Evolutionary conservation across 257 asterid genomes (phyloP), one percentile per base, ranked within the genome.

Genomic region (Anisodus acutangulus): DNA sequence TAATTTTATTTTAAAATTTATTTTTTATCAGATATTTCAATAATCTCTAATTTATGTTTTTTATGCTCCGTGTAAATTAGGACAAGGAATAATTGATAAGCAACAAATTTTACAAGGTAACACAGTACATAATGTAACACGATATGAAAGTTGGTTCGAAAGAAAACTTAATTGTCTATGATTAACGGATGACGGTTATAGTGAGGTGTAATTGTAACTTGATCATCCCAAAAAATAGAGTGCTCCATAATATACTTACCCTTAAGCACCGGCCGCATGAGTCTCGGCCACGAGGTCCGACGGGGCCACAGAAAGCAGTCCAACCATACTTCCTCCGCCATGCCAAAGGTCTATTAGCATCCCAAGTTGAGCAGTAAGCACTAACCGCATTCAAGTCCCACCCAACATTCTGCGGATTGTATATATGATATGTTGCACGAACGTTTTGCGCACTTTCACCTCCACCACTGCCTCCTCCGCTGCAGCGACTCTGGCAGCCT

Each of bases 261-360:
- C 86, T 84, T 51, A 88, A 71, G 79, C 88, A 88, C 49, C 53
- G 78, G 3, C 90, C 90, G 8, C 90, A 88, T 0, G 89, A n/a
- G 17, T 6, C 84, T 17, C 11, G 86, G 16, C 89, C 89, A 1
- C 69, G 87, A 60, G 90, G 85, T 6, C 90, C 89, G 0, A 43
- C 89, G 0, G 88, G 87, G 1, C 88, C 87, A 39, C 90, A 88
- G 43, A 88, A 88, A 41, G 90, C 90, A 17, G 89, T 88, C 90
- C 89, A 88, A 0, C 86, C 87, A 70, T 88, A 88, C 16, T 70
- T 82, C 0, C 41, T 47, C 83, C 89, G 39, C 89, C 87, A 88
- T 0, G 66, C 6, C 0, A 26, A 72, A 22, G 89, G 89, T 17
- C 69, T 64, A 60, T 82, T 85, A 4, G 86, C 90, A 82, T 86